Evolutionary conservation across 768 basidiomycete species (phyloP).

Genomic region (Lepiota venenata): DNA sequence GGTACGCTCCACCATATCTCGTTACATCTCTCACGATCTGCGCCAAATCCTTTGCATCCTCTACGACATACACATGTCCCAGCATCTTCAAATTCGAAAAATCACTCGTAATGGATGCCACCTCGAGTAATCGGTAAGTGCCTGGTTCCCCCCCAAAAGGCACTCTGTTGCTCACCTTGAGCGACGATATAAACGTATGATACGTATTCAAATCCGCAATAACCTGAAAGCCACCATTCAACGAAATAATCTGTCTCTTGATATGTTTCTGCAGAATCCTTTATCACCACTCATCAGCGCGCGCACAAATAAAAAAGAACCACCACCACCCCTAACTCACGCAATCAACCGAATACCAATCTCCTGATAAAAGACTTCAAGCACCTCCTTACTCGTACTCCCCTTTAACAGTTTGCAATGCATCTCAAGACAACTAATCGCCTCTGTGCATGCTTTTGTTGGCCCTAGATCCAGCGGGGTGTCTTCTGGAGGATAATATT

Average conservation of each 20-base stretch:
- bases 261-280: constrained; percentile 96
- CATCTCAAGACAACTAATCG: constrained; percentile 82
- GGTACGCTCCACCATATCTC: constrained; percentile 91
- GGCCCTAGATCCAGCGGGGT: constrained; percentile 77
- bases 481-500: constrained; percentile 89
- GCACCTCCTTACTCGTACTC: constrained; percentile 91
- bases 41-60: constrained; percentile 94
- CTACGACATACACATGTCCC: constrained; percentile 93
- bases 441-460: constrained; percentile 85
- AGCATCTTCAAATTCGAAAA: constrained; percentile 97
- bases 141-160: neutral
- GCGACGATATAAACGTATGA: constrained; percentile 80
- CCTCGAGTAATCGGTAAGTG: constrained; percentile 30
- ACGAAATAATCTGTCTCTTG: constrained; percentile 95
- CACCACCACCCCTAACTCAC: no score
- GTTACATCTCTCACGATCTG: constrained; percentile 95
- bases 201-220: constrained; percentile 97
- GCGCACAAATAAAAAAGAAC: neutral
- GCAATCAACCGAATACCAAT: constrained; percentile 86
- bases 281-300: neutral
- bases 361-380: constrained; percentile 98
- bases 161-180: constrained; percentile 53
- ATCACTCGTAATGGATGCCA: constrained; percentile 79
- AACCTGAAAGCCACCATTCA: constrained; percentile 91
- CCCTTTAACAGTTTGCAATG: constrained; percentile 92